A percentile compares a stretch with the other conserved stretches of the same genome.
phyloP scores from a whole-genome alignment of 2,329 filamentous ascomycete species.

The Lecanosticta acicola region DNA sequence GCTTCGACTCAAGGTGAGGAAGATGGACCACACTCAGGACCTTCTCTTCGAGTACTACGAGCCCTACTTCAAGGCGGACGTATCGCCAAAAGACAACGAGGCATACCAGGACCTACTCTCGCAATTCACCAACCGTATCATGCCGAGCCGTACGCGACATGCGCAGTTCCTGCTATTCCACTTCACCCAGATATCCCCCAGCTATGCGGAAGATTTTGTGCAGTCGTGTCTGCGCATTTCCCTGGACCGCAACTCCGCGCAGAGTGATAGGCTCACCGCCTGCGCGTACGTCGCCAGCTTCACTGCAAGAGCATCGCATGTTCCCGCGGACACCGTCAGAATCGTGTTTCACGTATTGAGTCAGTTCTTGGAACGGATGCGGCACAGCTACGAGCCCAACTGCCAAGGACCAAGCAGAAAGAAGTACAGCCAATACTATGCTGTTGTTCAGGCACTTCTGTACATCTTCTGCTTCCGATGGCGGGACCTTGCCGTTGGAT shows the following conservation, averaged over 20 bases:
- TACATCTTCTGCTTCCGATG: conserved; percentile 98
- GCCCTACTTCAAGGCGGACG: conserved; percentile 61
- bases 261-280: conserved; percentile 70
- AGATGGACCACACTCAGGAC: conserved; percentile 86
- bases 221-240: conserved; percentile 72
- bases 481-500: conserved; percentile 70
- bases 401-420: conserved; percentile 82
- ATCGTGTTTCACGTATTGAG: conserved; percentile 76
- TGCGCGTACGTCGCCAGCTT: conserved; percentile 93
- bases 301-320: conserved; percentile 79
- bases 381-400: conserved; percentile 62
- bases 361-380: conserved; percentile 68
- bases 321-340: conserved; percentile 69
- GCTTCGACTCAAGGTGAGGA: conserved; percentile 76
- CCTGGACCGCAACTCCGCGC: conserved; percentile 75
- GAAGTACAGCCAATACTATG: conserved; percentile 79
- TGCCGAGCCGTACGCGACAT: conserved; percentile 86
- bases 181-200: conserved; percentile 76
- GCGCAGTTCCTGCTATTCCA: conserved; percentile 96
- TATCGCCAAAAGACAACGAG: conserved; percentile 57
- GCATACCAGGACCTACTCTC: conserved; percentile 73
- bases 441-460: conserved; percentile 78
- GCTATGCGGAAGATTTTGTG: conserved; percentile 75
- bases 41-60: conserved; percentile 80
- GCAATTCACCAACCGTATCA: conserved; percentile 80